Conservation (phyloP, 139 green algal genomes). For the Chlorella sp. region DNA sequence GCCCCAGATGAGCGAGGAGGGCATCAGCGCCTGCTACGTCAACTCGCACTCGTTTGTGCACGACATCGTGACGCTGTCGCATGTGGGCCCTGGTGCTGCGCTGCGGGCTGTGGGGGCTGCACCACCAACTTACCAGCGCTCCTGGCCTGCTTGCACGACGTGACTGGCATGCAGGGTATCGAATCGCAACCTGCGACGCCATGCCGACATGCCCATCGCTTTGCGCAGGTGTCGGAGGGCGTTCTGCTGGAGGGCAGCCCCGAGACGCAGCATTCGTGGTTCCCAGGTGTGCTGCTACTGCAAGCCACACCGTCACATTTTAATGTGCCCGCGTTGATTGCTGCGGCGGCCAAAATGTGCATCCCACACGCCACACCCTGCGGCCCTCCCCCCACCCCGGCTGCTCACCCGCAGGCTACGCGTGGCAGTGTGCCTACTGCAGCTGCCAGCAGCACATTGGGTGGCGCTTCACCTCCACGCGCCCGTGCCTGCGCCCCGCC, state of each 20-base stretch:
- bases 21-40: constrained; percentile 49
- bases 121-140: too few relatives aligned
- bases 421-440: constrained; percentile 65
- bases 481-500: constrained; percentile 4
- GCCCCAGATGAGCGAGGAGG: constrained; percentile 51
- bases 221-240: not conserved
- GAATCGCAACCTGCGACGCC: too few relatives aligned
- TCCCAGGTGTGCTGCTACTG: constrained; percentile 28
- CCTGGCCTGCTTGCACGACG: too few relatives aligned
- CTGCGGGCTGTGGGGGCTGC: too few relatives aligned
- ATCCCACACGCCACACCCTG: too few relatives aligned
- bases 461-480: constrained; percentile 47
- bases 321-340: not conserved
- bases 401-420: constrained; percentile 41
- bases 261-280: constrained; percentile 63
- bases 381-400: not conserved
- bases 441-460: constrained; percentile 43
- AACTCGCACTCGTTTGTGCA: constrained; percentile 57
- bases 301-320: not conserved
- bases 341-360: too few relatives aligned
- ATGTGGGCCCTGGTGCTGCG: not conserved
- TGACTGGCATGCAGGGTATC: too few relatives aligned
- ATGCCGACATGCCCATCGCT: not conserved
- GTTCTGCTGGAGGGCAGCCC: constrained; percentile 45
- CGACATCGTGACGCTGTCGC: constrained; percentile 59